Percentiles rank a stretch among this genome's conserved stretches.
Evolutionary conservation across 345 rosid genomes (phyloP).

Genomic region (Eucalyptus polybractea): DNA sequence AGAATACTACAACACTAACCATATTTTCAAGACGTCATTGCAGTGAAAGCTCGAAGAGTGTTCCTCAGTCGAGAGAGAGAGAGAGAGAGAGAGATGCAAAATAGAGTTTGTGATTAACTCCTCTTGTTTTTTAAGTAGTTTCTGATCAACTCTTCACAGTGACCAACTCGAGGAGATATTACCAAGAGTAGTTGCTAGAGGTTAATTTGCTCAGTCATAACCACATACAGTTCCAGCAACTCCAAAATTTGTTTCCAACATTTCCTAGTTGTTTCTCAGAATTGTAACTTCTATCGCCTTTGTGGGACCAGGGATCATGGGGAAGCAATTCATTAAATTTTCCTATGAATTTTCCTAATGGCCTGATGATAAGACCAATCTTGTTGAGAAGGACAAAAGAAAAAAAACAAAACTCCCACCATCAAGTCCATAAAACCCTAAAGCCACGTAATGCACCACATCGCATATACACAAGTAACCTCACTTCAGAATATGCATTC

Average conservation of each 20-base stretch:
- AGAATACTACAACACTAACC: not conserved
- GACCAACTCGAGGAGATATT: not conserved
- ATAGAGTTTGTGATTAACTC: not conserved
- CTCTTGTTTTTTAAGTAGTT: not conserved
- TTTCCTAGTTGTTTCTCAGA: not conserved
- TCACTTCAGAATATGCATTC: not conserved
- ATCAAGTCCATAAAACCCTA: not conserved
- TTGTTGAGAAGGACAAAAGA: not conserved
- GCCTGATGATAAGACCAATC: not conserved
- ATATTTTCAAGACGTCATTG: not conserved
- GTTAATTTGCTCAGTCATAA: not conserved
- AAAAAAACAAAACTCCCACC: not conserved
- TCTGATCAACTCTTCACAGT: not conserved
- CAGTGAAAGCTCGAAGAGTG: not conserved
- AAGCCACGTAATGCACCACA: not conserved
- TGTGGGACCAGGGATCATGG: not conserved
- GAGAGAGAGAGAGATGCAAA: not conserved
- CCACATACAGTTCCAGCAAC: not conserved
- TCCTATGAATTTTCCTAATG: not conserved
- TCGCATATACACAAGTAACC: not conserved
- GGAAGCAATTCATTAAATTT: not conserved
- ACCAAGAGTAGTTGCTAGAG: not conserved
- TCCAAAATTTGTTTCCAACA: not conserved
- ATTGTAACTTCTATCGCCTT: not conserved
- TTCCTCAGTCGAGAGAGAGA: not conserved